These are phyloP conservation scores for Hypoxylon sp. DNA, from an alignment of 2,329 filamentous ascomycete species.

Conservation along the genomic window DNA sequence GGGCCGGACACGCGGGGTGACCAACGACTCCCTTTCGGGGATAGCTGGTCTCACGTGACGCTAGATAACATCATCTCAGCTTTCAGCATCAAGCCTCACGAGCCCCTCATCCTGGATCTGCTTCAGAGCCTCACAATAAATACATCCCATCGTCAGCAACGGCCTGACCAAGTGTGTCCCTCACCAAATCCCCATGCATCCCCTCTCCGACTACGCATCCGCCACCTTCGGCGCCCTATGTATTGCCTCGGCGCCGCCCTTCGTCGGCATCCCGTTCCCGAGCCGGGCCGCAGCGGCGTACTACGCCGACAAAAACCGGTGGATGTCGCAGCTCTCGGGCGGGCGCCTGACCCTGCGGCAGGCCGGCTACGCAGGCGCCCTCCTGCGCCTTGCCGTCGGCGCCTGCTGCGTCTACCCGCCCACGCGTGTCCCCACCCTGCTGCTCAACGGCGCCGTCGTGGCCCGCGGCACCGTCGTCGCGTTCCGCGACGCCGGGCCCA, in stretches of 20 bases:
- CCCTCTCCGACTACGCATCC: conserved; percentile 13
- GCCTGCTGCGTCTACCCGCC: conserved; percentile 32
- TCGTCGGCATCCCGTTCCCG: conserved; percentile 37
- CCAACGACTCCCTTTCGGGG: background rate
- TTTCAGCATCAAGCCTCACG: background rate
- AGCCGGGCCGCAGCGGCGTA: conserved; percentile 29
- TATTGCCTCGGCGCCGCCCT: conserved; percentile 36
- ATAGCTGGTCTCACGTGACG: background rate
- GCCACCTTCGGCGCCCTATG: conserved; percentile 34
- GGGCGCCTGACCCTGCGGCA: conserved; percentile 31
- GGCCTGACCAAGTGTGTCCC: background rate
- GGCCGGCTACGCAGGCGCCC: conserved; percentile 31
- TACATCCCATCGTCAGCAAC: background rate
- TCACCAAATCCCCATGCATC: conserved; percentile 2
- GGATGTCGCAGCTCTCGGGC: conserved; percentile 31
- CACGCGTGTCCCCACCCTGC: conserved; percentile 28
- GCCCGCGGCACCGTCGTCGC: conserved; percentile 32
- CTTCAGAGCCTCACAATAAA: no score
- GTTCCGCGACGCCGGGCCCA: conserved; percentile 31
- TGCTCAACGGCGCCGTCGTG: conserved; percentile 32
- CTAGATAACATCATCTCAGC: background rate
- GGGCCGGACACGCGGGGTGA: background rate
- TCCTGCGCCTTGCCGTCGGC: conserved; percentile 34
- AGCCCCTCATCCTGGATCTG: no score
- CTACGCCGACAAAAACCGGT: conserved; percentile 38